phyloP scores from a whole-genome alignment of 1,284 basidiomycete species.

The Crucibulum cyathiforme region DNA sequence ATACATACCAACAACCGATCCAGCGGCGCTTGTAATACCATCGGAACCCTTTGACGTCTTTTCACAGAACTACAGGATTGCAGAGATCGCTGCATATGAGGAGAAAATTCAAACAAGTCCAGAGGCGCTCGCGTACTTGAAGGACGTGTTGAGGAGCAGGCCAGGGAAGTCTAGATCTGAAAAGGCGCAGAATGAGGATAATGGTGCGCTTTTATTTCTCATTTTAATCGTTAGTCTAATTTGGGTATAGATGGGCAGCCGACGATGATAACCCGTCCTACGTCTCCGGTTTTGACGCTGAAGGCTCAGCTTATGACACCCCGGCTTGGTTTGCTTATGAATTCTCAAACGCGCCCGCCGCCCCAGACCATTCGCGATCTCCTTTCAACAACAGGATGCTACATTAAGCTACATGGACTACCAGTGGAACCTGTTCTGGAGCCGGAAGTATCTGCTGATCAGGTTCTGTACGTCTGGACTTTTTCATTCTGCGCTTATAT shows the following conservation, averaged over 20 bases:
- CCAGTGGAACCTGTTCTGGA: conserved; percentile 24
- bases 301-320: not conserved
- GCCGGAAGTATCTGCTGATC: conserved; percentile 19
- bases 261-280: conserved; percentile 3
- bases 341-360: too few relatives aligned
- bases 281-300: not conserved
- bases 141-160: conserved; percentile 21
- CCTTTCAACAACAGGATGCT: not conserved
- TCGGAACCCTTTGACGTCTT: conserved; percentile 57
- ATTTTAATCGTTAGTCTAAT: not conserved
- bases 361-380: not conserved
- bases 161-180: conserved; percentile 37
- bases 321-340: too few relatives aligned
- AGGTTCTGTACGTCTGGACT: conserved; percentile 29
- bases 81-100: conserved; percentile 44
- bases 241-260: conserved; percentile 4
- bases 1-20: conserved; percentile 53
- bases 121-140: conserved; percentile 46
- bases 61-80: conserved; percentile 35
- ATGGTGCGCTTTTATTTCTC: conserved; percentile 14
- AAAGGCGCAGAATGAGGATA: conserved; percentile 33
- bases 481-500: not conserved
- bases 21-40: conserved; percentile 53
- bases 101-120: conserved; percentile 49
- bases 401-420: not conserved